Conservation (phyloP, 2,329 filamentous ascomycete genomes). For the Claviceps pazoutovae region DNA sequence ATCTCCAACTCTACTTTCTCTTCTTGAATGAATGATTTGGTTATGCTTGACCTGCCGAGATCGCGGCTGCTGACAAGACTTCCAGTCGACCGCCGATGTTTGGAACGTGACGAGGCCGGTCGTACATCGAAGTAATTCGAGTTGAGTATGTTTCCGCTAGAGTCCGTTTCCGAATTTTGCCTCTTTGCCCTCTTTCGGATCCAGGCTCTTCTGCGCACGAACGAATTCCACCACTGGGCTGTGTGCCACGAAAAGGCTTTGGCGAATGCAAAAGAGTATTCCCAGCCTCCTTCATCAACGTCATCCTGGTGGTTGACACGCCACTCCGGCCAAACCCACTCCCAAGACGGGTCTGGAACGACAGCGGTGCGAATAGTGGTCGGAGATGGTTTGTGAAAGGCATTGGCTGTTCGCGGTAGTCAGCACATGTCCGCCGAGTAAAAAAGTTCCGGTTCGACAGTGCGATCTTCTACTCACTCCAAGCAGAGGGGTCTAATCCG, state of each 20-base stretch:
- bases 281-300: conserved; percentile 79
- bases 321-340: conserved; percentile 66
- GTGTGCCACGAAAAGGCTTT: conserved; percentile 72
- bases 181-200: conserved; percentile 63
- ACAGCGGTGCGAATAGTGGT: conserved; percentile 72
- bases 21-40: conserved; percentile 24
- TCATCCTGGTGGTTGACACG: conserved; percentile 57
- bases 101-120: conserved; percentile 28
- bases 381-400: conserved; percentile 43
- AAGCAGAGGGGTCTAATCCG: conserved; percentile 70
- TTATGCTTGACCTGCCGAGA: conserved; percentile 24
- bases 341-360: conserved; percentile 87
- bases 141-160: conserved; percentile 52
- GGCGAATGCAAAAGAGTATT: conserved; percentile 82
- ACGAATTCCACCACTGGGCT: conserved; percentile 86
- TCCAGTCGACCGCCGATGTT: conserved; percentile 13
- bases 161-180: conserved; percentile 26
- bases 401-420: conserved; percentile 36
- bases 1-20: conserved; percentile 45
- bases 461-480: conserved; percentile 36
- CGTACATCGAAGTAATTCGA: conserved; percentile 70
- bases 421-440: neutral
- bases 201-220: conserved; percentile 83
- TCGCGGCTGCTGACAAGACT: conserved; percentile 20
- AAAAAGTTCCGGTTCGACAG: no score